Percentiles rank a stretch among this genome's conserved stretches.
These are phyloP conservation scores for Conticribra guillardii DNA, from an alignment of 108 stramenopile genomes.

Conservation along the genomic window DNA sequence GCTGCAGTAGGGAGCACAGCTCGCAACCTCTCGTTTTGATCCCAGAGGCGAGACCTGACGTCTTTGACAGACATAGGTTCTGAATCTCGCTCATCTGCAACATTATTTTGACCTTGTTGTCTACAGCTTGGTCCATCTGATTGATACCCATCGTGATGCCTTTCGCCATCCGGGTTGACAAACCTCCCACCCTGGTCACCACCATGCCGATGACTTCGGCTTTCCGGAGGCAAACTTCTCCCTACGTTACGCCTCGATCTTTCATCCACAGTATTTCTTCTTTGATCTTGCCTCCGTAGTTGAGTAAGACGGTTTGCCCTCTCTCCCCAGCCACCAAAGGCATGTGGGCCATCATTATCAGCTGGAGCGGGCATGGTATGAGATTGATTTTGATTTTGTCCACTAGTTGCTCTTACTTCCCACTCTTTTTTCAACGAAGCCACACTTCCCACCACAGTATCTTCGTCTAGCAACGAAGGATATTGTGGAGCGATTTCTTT, in stretches of 20 bases:
- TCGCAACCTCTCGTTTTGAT: conserved; percentile 39
- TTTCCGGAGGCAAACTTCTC: conserved; percentile 26
- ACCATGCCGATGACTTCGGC: not conserved
- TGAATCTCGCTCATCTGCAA: conserved; percentile 4
- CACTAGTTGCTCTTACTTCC: conserved; percentile 18
- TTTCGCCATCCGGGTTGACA: not conserved
- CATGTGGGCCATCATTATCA: too few relatives aligned
- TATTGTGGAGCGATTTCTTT: not conserved
- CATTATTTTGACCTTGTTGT: not conserved
- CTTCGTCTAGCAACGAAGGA: conserved; percentile 1
- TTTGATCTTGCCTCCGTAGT: conserved; percentile 17
- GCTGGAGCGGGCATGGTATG: not conserved
- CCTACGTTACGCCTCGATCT: conserved; percentile 37
- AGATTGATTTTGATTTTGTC: not conserved
- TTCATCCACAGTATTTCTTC: conserved; percentile 16
- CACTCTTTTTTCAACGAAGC: conserved; percentile 34
- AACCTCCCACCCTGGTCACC: not conserved
- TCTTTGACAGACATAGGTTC: conserved; percentile 28
- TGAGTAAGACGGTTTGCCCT: conserved; percentile 22
- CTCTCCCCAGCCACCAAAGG: conserved; percentile 19
- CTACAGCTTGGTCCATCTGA: not conserved
- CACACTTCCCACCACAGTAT: conserved; percentile 20
- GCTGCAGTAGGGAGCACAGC: conserved; percentile 19
- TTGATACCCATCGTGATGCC: conserved; percentile 21
- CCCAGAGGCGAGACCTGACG: conserved; percentile 36